These are phyloP conservation scores for Euphorbia celastroides DNA, from an alignment of 441 rosid genomes.

Conservation along the genomic window DNA sequence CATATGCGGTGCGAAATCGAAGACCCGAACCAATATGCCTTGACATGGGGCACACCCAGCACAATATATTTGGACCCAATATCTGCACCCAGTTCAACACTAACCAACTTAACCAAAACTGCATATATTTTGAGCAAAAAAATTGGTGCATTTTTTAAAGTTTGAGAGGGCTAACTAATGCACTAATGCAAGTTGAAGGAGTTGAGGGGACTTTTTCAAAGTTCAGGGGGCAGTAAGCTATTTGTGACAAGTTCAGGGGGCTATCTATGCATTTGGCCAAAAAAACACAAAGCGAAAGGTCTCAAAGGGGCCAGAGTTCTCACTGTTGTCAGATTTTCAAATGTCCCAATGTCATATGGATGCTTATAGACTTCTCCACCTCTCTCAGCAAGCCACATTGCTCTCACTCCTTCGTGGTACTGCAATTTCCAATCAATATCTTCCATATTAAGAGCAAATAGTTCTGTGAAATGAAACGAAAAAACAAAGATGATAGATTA, in stretches of 20 bases:
- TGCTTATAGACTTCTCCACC: constrained; percentile 73
- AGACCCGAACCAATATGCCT: constrained; percentile 1
- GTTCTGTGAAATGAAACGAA: constrained; percentile 1
- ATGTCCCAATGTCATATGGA: constrained; percentile 79
- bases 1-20: background rate
- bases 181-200: too few relatives aligned
- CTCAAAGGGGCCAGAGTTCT: constrained; percentile 5
- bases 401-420: constrained; percentile 95
- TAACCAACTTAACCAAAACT: background rate
- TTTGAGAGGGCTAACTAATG: too few relatives aligned
- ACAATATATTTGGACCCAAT: background rate
- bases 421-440: constrained; percentile 26
- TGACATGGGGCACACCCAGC: background rate
- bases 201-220: too few relatives aligned
- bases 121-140: background rate
- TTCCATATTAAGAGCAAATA: background rate
- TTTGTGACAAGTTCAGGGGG: too few relatives aligned
- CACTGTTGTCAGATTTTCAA: constrained; percentile 67
- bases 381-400: constrained; percentile 92
- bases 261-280: too few relatives aligned
- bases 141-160: too few relatives aligned
- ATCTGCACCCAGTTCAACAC: background rate
- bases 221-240: too few relatives aligned
- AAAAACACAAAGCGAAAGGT: background rate
- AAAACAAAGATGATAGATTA: background rate